Evolutionary conservation across 306 rosid species (phyloP).

Genomic region (Rosa multiflora): DNA sequence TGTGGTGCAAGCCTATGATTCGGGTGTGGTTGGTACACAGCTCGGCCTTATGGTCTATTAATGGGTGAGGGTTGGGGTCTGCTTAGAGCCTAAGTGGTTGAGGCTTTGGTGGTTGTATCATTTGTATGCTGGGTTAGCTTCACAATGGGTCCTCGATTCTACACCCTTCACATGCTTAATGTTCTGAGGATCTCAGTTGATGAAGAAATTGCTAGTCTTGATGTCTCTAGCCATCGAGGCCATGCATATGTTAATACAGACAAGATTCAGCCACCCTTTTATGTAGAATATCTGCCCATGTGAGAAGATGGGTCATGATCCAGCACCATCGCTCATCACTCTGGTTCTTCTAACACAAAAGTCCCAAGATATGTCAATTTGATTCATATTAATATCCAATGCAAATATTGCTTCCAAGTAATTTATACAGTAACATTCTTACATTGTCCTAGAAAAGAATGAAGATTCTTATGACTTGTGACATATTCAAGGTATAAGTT

Average conservation of each 20-base stretch:
- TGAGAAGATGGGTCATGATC: constrained; percentile 11
- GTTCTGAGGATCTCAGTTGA: constrained; percentile 46
- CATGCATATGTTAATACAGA: constrained; percentile 53
- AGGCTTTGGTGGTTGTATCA: constrained; percentile 32
- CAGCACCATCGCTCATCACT: background rate
- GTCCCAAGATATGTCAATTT: background rate
- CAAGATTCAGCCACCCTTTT: constrained; percentile 28
- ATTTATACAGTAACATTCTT: no score
- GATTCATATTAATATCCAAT: background rate
- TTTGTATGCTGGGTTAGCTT: constrained; percentile 48
- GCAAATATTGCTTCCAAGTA: background rate
- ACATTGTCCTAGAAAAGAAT: no score
- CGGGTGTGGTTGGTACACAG: constrained; percentile 27
- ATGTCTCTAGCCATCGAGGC: constrained; percentile 72
- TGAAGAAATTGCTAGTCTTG: constrained; percentile 68
- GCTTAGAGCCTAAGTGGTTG: constrained; percentile 58
- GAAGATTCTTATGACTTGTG: no score
- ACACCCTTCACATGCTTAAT: constrained; percentile 42
- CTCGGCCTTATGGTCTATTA: constrained; percentile 54
- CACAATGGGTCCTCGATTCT: constrained; percentile 69
- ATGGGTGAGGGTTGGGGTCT: constrained; percentile 74
- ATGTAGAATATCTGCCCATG: constrained; percentile 32
- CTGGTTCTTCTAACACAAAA: background rate
- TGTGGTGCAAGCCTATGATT: constrained; percentile 45
- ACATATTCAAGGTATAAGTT: no score